A percentile compares a stretch with the other conserved stretches of the same genome.
Conservation (phyloP, 805 yeast genomes). For the Pichia kluyveri region DNA sequence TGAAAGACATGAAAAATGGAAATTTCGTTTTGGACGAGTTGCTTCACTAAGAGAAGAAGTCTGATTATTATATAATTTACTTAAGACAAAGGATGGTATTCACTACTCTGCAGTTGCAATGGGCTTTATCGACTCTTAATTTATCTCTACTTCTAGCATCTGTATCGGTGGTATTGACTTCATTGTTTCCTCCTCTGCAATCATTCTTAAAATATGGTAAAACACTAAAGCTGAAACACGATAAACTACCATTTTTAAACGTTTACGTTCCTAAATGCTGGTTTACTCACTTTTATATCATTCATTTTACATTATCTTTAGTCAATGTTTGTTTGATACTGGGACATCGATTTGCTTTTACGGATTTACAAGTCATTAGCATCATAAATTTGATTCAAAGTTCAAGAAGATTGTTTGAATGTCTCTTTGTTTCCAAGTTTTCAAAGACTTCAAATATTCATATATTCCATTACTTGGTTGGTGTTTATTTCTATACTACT, state of each 20-base stretch:
- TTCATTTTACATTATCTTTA: neutral
- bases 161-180: neutral
- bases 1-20: too few species aligned
- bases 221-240: neutral
- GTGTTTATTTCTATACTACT: slow-evolving; percentile 47
- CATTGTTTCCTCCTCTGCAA: slow-evolving; percentile 1
- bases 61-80: too few species aligned
- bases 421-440: slow-evolving; percentile 39
- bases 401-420: slow-evolving; percentile 46
- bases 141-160: neutral
- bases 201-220: slow-evolving; percentile 14
- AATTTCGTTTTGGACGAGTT: too few species aligned
- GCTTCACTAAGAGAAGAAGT: too few species aligned
- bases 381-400: slow-evolving; percentile 39
- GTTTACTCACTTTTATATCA: slow-evolving; percentile 45
- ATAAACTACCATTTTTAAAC: neutral
- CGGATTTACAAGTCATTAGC: slow-evolving; percentile 1
- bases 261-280: slow-evolving; percentile 51
- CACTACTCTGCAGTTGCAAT: too few species aligned
- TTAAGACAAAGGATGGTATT: too few species aligned
- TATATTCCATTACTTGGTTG: slow-evolving; percentile 57
- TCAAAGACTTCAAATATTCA: slow-evolving; percentile 46
- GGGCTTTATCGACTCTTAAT: neutral
- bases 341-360: neutral
- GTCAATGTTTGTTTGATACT: neutral